These are phyloP conservation scores for Xylariaceae sp. DNA, from an alignment of 2,329 filamentous ascomycete species.

Conservation along the genomic window DNA sequence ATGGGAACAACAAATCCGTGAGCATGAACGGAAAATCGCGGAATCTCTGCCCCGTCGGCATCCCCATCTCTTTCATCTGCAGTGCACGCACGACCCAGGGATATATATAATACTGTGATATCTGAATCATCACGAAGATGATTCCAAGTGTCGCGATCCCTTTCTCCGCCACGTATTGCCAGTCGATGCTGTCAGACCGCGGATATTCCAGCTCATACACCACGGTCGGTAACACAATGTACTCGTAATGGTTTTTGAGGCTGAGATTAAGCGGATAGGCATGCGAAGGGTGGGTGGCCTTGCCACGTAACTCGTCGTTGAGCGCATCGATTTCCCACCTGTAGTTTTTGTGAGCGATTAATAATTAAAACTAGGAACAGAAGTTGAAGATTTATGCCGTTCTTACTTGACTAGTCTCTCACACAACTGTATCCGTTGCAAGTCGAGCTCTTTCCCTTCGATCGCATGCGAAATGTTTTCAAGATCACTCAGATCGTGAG, in stretches of 20 bases:
- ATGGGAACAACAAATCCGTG: constrained; percentile 71
- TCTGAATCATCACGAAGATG: constrained; percentile 73
- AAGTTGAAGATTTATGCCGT: no score
- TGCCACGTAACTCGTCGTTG: constrained; percentile 61
- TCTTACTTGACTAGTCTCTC: constrained; percentile 54
- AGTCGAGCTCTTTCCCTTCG: constrained; percentile 54
- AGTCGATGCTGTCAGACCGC: constrained; percentile 62
- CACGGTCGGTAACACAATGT: constrained; percentile 69
- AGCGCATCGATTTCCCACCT: constrained; percentile 60
- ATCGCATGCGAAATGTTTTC: constrained; percentile 59
- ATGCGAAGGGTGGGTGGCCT: constrained; percentile 44
- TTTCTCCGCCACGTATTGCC: constrained; percentile 73
- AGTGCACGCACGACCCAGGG: constrained; percentile 66
- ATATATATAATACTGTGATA: constrained; percentile 73
- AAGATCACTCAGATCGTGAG: constrained; percentile 40
- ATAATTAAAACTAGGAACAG: neutral
- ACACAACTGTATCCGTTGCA: constrained; percentile 60
- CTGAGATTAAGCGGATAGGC: constrained; percentile 69
- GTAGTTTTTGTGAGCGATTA: no score
- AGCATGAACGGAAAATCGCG: constrained; percentile 69
- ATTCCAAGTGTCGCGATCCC: constrained; percentile 64
- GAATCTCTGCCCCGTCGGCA: constrained; percentile 58
- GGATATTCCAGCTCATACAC: constrained; percentile 80
- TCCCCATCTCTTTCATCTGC: constrained; percentile 61
- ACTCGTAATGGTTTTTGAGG: constrained; percentile 62